These are phyloP conservation scores for Penicillium arizonense DNA, from an alignment of 495 filamentous ascomycete species.

Conservation along the genomic window DNA sequence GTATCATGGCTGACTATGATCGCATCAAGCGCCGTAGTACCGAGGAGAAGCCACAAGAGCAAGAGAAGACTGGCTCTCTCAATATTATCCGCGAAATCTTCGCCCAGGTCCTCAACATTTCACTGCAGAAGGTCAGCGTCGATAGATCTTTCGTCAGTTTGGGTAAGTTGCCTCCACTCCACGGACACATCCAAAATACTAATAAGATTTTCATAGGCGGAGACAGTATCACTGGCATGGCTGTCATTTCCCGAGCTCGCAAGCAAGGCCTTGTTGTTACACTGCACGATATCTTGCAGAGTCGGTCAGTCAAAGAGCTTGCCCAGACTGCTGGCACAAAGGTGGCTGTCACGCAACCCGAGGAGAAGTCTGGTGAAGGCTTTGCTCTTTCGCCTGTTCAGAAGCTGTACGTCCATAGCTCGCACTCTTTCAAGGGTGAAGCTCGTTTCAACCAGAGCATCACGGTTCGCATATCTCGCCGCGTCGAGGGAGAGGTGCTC, in stretches of 20 bases:
- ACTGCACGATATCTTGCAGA: slow-evolving; percentile 38
- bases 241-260: slow-evolving; percentile 40
- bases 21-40: slow-evolving; percentile 25
- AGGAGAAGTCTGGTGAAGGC: slow-evolving; percentile 38
- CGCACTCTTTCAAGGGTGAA: slow-evolving; percentile 42
- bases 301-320: slow-evolving; percentile 34
- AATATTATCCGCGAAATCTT: slow-evolving; percentile 40
- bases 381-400: slow-evolving; percentile 55
- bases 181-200: slow-evolving; percentile 15
- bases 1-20: slow-evolving; percentile 41
- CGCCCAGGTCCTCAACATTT: slow-evolving; percentile 48
- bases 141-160: slow-evolving; percentile 44
- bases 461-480: slow-evolving; percentile 54
- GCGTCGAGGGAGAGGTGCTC: slow-evolving; percentile 48
- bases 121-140: slow-evolving; percentile 33
- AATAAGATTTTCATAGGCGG: slow-evolving; percentile 34
- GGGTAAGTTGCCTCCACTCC: slow-evolving; percentile 27
- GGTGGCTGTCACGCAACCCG: slow-evolving; percentile 12
- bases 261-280: slow-evolving; percentile 35
- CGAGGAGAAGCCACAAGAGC: slow-evolving; percentile 25
- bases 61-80: slow-evolving; percentile 21
- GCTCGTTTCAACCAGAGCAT: slow-evolving; percentile 71
- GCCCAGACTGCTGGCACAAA: slow-evolving; percentile 28
- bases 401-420: slow-evolving; percentile 45
- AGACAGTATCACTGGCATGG: slow-evolving; percentile 46